Evolutionary conservation across 1,139 yeast genomes (phyloP), one percentile per base, ranked within the genome.

Genomic region (Saccharomyces uvarum): DNA sequence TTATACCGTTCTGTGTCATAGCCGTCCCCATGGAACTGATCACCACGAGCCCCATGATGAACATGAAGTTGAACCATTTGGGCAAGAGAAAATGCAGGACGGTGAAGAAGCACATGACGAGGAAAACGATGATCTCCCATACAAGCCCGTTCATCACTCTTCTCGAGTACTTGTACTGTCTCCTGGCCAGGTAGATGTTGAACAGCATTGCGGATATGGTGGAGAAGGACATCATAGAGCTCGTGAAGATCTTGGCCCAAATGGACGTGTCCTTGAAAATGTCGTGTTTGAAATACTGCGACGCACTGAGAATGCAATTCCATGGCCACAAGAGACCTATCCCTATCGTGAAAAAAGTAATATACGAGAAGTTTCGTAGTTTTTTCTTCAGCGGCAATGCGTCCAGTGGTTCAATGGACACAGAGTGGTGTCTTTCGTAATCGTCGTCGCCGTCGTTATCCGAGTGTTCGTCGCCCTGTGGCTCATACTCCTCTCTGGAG

Each of bases 251-350:
- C 58, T 78, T 79, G 11, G 84, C 78, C 58, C 88, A 73, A 0
- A 70, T 58, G 0, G 86, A 81, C 11, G 78, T 72, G 33, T 75
- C 77, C 21, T 75, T 73, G 59, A 91, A 84, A 51, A 93, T 71
- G 53, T 79, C 80, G 41, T 82, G 65, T 49, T 65, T 81, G 67
- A 89, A 89, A 70, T 88, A 90, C 3, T 88, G 87, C 0, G 95
- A 80, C 0, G 97, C 97, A 1, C 95, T 84, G 8, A 93, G 73
- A 62, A 90, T 85, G 61, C 95, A 83, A 74, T 93, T 93, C 97
- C 98, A 93, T 0, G 99, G 98, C 98, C 98, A 93, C 47, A 93
- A 76, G 42, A 87, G 73, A 0, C 93, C 85, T 6, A 86, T 74
- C 0, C 97, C 97, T 9, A 88, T 77, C n/a, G 81, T 63, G 31